Evolutionary conservation across 805 yeast species (phyloP).

Genomic region (Yamadazyma paraphyllophila): DNA sequence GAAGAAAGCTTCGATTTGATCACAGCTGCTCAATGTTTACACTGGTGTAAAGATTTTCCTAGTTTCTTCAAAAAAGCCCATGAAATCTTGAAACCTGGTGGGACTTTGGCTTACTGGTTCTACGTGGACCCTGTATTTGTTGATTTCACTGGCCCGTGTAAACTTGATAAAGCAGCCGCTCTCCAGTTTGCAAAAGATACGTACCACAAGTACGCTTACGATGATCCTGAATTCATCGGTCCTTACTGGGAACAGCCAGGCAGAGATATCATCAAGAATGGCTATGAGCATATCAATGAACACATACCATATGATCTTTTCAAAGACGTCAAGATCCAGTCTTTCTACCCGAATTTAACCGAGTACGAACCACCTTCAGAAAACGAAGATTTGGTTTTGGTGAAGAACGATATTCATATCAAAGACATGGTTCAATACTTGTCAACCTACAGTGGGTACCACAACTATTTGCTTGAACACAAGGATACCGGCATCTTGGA

Average conservation of each 20-base stretch:
- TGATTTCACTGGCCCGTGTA: conserved; percentile 21
- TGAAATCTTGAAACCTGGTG: conserved; percentile 38
- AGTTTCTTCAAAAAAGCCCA: conserved; percentile 28
- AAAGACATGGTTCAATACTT: conserved; percentile 51
- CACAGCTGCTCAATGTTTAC: conserved; percentile 43
- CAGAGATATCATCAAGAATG: conserved; percentile 47
- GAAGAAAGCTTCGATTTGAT: conserved; percentile 29
- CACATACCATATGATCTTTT: conserved; percentile 42
- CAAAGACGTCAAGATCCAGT: conserved; percentile 32
- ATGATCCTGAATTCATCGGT: conserved; percentile 48
- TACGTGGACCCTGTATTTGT: conserved; percentile 41
- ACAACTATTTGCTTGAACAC: conserved; percentile 48
- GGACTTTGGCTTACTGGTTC: conserved; percentile 43
- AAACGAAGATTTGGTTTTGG: conserved; percentile 24
- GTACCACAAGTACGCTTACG: conserved; percentile 42
- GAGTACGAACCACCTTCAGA: conserved; percentile 15
- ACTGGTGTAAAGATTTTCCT: conserved; percentile 41
- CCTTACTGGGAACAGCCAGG: conserved; percentile 90
- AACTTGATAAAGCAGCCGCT: conserved; percentile 12
- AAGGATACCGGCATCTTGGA: conserved; percentile 33
- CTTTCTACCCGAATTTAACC: conserved; percentile 21
- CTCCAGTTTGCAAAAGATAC: conserved; percentile 22
- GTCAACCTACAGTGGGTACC: conserved; percentile 71
- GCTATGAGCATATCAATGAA: conserved; percentile 43
- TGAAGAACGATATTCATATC: conserved; percentile 42